Base-by-base conservation (phyloP, 805 yeast species). In the Kregervanrija delftensis region DNA sequence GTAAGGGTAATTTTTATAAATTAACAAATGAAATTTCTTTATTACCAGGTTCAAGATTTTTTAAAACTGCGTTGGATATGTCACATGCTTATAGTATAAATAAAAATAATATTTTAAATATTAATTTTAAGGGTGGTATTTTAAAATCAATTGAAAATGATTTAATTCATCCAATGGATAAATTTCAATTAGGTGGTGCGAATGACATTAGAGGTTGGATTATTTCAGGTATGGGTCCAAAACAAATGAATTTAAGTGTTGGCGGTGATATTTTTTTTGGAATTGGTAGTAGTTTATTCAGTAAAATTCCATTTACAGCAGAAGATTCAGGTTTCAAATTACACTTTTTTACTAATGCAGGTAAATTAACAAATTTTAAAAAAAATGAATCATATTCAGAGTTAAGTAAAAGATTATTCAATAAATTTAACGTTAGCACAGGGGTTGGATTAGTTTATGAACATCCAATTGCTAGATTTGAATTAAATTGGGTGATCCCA, bases 401-500 rank as follows among this genome's bases (percentile, higher is more conserved):
- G 2, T 37, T 54, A 2, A 36, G 50, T 16, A 33, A 30, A 12
- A 33, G 30, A 11, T 28, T 49, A 5, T 28, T 45, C 3, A 37
- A 40, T 11, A 33, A 47, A 15, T 43, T 48, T 11, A 47, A 52
- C 37, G 49, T 68, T 4, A 60, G 74, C 37, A 55, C 58, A 16
- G 83, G 83, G 4, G 41, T 71, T 42, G 83, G 83, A 0, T 37
- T 77, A 1, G 61, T 76, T 32, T 77, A 71, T 56, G 71, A 72
- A 42, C 81, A 77, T 54, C 82, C 82, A 1, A 68, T 71, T 64
- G 82, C 81, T 0, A 60, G 82, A 43, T 75, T 77, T 48, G 83
- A 77, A 58, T 64, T 77, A 53, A 77, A 76, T 54, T 73, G 76
- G 54, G 79, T 71, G 3, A 53, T 77, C 17, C 83, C 83, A 0